Conservation (phyloP, 1,284 basidiomycete species). For the Ustilago tritici region DNA sequence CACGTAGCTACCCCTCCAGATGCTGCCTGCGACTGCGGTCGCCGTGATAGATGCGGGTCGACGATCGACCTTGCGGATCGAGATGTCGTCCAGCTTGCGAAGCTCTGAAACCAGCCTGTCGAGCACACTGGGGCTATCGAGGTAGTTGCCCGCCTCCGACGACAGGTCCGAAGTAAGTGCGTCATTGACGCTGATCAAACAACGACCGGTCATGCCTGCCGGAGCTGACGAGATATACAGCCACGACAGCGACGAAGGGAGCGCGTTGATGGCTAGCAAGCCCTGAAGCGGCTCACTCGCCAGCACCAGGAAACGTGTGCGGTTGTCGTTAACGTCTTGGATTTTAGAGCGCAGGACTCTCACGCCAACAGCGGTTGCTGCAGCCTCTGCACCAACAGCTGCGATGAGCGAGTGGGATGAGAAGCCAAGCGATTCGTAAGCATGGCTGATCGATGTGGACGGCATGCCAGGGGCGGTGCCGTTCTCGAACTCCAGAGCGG, state of each 20-base stretch:
- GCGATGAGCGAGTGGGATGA: conserved; percentile 42
- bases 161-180: conserved; percentile 23
- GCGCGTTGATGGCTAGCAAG: conserved; percentile 24
- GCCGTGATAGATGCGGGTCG: conserved; percentile 29
- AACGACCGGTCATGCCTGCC: conserved; percentile 16
- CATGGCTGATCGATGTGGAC: conserved; percentile 22
- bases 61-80: conserved; percentile 44
- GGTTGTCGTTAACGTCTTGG: conserved; percentile 50
- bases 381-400: conserved; percentile 42
- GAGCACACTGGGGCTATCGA: conserved; percentile 7
- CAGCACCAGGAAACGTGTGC: conserved; percentile 47
- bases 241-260: conserved; percentile 28
- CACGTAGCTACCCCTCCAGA: conserved; percentile 46
- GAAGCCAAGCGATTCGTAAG: conserved; percentile 43
- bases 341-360: conserved; percentile 39
- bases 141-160: conserved; percentile 25
- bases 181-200: conserved; percentile 40
- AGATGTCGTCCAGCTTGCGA: conserved; percentile 12
- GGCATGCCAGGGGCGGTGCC: conserved; percentile 46
- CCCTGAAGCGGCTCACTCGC: conserved; percentile 41
- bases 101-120: conserved; percentile 24
- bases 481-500: conserved; percentile 46
- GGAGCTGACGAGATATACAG: conserved; percentile 20
- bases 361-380: conserved; percentile 26
- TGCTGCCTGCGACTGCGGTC: conserved; percentile 11